Base-by-base conservation (phyloP, 768 basidiomycete species). In the Agrocybe praecox region DNA sequence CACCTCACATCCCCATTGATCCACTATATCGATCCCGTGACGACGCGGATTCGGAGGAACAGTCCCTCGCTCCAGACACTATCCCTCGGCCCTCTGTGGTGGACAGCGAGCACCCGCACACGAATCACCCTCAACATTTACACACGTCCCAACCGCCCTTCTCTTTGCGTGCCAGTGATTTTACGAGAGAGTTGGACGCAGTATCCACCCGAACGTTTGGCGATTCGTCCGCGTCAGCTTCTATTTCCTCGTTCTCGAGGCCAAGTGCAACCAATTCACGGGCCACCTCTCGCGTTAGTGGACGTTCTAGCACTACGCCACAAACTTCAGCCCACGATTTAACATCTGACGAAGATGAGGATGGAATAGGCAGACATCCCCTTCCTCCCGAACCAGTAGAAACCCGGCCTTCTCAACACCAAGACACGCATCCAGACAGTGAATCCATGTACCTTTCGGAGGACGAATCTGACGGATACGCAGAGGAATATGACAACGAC, bases 51-150 rank as follows among this genome's bases (percentile, higher is more conserved):
- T 70, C 73, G 29, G 77, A 81, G 55, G 77, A 79, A 24, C 57
- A 65, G 42, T 63, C 62, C 22, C 61, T 60, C 26, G 66, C 64
- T 19, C 69, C 73, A 33, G 81, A 83, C 65, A 76, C 77, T 32
- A 83, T 81, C 6, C 82, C 82, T 46, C 74, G 82, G 21, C 81
- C 80, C 2, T 82, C 81, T 33, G 74, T 83, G 33, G 74, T 75
- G 42, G 67, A 67, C n/a, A 64, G 69, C 52, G 63, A 62, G 49
- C 62, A 64, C 29, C 58, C 65, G 52, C 69, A 66, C 61, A 69
- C 65, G 68, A 68, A 70, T 72, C 64, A 71, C 64, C 64, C 70
- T 65, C 74, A 72, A 58, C 59, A 61, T 51, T 53, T 40, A 12
- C 36, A 40, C 5, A 14, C 6, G 3, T 29, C 26, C 9, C 26